phyloP scores from a whole-genome alignment of 768 basidiomycete genomes.

The Amanita muscaria region DNA sequence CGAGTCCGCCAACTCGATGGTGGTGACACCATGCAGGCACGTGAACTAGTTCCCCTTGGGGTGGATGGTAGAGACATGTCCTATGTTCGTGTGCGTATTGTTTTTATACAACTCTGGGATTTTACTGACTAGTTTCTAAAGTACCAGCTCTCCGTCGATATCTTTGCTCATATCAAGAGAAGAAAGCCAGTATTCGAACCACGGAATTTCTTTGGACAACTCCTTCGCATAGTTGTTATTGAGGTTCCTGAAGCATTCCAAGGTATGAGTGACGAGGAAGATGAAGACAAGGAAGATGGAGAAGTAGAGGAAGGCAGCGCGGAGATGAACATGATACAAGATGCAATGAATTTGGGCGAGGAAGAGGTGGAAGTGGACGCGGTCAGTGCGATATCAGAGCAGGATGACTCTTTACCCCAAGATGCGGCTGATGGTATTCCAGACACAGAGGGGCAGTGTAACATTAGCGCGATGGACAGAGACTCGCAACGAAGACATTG shows the following conservation, averaged over 20 bases:
- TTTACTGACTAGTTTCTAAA: background rate
- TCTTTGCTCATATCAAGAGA: conserved; percentile 19
- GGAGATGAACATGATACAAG: no score
- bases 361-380: no score
- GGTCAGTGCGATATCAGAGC: no score
- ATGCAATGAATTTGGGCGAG: no score
- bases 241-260: conserved; percentile 8
- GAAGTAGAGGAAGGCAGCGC: no score
- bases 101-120: background rate
- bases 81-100: conserved; percentile 27
- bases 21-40: conserved; percentile 20
- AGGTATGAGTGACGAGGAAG: background rate
- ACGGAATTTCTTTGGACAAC: conserved; percentile 24
- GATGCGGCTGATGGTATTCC: no score
- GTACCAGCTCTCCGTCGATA: conserved; percentile 25
- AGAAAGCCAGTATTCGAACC: background rate
- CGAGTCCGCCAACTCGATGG: no score
- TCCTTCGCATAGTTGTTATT: conserved; percentile 21
- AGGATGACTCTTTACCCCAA: no score
- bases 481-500: no score
- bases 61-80: conserved; percentile 24
- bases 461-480: no score
- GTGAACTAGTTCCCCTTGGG: conserved; percentile 5
- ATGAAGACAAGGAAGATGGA: no score
- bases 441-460: no score